phyloP scores from a whole-genome alignment of 805 yeast genomes.

The Candida arabinofermentans region DNA sequence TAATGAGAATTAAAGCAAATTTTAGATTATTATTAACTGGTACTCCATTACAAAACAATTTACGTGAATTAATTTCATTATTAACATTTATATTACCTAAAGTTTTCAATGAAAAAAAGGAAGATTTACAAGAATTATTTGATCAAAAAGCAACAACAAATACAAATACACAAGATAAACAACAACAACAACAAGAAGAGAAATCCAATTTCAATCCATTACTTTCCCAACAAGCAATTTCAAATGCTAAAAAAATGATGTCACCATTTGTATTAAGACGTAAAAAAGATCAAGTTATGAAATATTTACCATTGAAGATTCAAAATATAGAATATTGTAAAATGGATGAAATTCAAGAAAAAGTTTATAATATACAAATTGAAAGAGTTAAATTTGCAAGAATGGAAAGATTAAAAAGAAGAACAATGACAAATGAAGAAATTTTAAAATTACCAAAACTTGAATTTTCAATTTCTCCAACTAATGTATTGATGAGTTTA shows the following conservation, averaged over 20 bases:
- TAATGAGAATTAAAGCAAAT: conserved; percentile 79
- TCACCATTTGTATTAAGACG: conserved; percentile 94
- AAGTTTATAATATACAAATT: conserved; percentile 61
- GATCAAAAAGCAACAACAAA: conserved; percentile 81
- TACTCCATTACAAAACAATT: conserved; percentile 92
- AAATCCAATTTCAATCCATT: conserved; percentile 66
- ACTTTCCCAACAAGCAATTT: conserved; percentile 84
- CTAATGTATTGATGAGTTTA: conserved; percentile 80
- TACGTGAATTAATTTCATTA: conserved; percentile 84
- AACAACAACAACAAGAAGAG: conserved; percentile 21
- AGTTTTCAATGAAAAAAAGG: conserved; percentile 74
- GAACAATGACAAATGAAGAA: conserved; percentile 29
- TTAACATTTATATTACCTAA: conserved; percentile 87
- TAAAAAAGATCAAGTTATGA: conserved; percentile 85
- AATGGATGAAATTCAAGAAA: conserved; percentile 49
- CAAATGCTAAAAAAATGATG: conserved; percentile 96
- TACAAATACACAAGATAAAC: conserved; percentile 27
- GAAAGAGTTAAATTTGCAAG: conserved; percentile 37
- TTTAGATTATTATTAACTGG: conserved; percentile 90
- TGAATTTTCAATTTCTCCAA: conserved; percentile 32
- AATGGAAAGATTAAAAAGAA: conserved; percentile 42
- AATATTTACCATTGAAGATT: conserved; percentile 78
- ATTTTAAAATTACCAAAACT: conserved; percentile 31
- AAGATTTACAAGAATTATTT: conserved; percentile 77
- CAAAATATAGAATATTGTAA: conserved; percentile 65